Evolutionary conservation across 1,284 basidiomycete species (phyloP), one percentile per base, ranked within the genome.

Genomic region (Termitomyces sp.): DNA sequence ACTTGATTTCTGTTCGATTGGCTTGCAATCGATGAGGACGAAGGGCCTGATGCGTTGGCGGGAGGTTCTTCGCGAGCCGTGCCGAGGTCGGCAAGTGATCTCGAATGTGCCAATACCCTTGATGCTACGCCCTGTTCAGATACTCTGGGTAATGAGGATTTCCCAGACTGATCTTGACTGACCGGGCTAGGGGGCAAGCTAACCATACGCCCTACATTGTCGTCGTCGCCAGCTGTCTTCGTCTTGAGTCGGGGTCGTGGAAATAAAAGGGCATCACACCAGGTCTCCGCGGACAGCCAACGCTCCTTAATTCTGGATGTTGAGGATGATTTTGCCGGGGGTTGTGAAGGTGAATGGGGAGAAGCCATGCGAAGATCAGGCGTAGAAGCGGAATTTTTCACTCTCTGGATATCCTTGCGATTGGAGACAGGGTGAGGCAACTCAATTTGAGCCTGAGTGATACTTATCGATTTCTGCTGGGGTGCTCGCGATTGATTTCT

Each of bases 261-360:
- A 52, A 89, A 83, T 38, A 90, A 66, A 3, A 90, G 59, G 1
- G 86, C 87, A 59, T 88, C 86, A 66, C 88, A 90, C 85, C 87
- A 88, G 9, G 84, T 83, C 67, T 89, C 85, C 0, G 86, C 79
- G 1, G 81, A 79, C 1, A 88, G 61, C 84, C 84, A 88, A 6
- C 81, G 72, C 35, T 86, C 83, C 57, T 73, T 79, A 18, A 71
- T 68, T 63, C 71, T 78, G 19, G 64, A 50, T 31, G 57, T 40
- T 8, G 44, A 19, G 9, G 46, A 43, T 18, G 18, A 8, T 46
- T 59, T 59, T 7, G 46, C 19, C 1, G 35, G 26, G n/a, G 33
- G 34, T 4, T 28, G 44, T 41, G 41, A 44, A 24, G 52, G 43
- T 5, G 41, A 18, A 13, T 37, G n/a, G 18, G 40, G 10, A 45